Base-by-base conservation (phyloP, 2,329 filamentous ascomycete species). In the Fusarium pseudoanthophilum region DNA sequence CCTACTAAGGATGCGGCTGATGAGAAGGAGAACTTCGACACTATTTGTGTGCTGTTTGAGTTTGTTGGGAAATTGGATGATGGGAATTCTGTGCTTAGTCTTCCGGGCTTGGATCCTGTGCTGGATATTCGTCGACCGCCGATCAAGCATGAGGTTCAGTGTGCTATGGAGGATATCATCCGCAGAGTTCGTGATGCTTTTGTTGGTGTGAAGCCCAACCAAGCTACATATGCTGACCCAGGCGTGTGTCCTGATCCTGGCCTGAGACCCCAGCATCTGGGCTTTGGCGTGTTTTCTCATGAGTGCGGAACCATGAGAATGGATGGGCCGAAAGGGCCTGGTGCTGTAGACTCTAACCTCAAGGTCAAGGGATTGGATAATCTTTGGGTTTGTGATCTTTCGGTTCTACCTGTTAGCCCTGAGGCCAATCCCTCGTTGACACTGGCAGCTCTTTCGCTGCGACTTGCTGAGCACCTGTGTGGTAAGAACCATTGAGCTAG, bases 251-350 rank as follows among this genome's bases (percentile, higher is more conserved):
- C 24, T 1, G 64, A 74, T 16, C 64, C 67, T 1, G 71, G 64
- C 4, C 7, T 73, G 0, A 28, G 71, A 1, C 71, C 72, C 0
- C 72, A 74, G 21, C 72, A 74, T 30, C 2, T 74, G 21, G 72
- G 72, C 0, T 74, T 74, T 1, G 72, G 72, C 0, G 72, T 74
- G 1, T 74, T 74, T 11, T 74, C 71, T 4, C 71, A 74, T 10
- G 72, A 74, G 14, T 63, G 71, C 2, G 72, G 72, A 30, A 74
- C 72, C 0, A 74, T 74, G 72, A 51, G 72, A 9, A 74, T 74
- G 72, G 71, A 69, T 26, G 63, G 68, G 0, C 71, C 71, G 0
- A 51, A 58, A 0, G 46, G 61, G 0, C 2, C 37, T 7, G 72
- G 72, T 0, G 71, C 74, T 0, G 72, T 74, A 0, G 68, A 74